Percentiles rank a stretch among this genome's conserved stretches.
Conservation (phyloP, 179 eudicot genomes). For the Drosera spatulata region DNA sequence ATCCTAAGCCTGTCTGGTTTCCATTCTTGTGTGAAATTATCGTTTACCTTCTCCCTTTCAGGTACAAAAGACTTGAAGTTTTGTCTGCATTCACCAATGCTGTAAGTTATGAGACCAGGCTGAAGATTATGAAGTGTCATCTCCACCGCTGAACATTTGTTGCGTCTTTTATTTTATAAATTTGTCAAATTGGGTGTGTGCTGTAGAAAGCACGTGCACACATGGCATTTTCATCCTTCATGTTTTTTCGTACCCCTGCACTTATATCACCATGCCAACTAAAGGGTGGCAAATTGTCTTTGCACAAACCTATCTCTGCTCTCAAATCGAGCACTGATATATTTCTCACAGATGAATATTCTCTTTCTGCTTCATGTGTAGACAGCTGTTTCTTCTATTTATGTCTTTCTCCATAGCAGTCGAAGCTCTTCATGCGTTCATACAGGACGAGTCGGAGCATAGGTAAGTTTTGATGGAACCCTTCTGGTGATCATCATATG, state of each 20-base stretch:
- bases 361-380: conserved; percentile 47
- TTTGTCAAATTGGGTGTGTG: too few relatives aligned
- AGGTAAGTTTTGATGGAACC: conserved; percentile 50
- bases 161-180: too few relatives aligned
- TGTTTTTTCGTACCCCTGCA: too few relatives aligned
- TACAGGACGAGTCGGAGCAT: conserved; percentile 99
- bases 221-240: too few relatives aligned
- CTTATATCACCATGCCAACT: too few relatives aligned
- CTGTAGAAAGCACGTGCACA: too few relatives aligned
- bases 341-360: conserved; percentile 28
- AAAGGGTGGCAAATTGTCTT: too few relatives aligned
- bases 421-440: conserved; percentile 94
- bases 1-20: too few relatives aligned
- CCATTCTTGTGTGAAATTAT: not conserved
- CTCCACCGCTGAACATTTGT: too few relatives aligned
- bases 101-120: conserved; percentile 48
- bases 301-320: too few relatives aligned
- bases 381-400: conserved; percentile 97
- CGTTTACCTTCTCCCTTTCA: conserved; percentile 16
- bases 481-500: not conserved
- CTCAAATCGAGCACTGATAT: not conserved
- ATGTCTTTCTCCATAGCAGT: conserved; percentile 95
- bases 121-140: too few relatives aligned
- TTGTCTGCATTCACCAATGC: conserved; percentile 95
- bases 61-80: conserved; percentile 97